These are phyloP conservation scores for Saccharomycopsis hybrid DNA, from an alignment of 1,139 yeast genomes.

Conservation along the genomic window DNA sequence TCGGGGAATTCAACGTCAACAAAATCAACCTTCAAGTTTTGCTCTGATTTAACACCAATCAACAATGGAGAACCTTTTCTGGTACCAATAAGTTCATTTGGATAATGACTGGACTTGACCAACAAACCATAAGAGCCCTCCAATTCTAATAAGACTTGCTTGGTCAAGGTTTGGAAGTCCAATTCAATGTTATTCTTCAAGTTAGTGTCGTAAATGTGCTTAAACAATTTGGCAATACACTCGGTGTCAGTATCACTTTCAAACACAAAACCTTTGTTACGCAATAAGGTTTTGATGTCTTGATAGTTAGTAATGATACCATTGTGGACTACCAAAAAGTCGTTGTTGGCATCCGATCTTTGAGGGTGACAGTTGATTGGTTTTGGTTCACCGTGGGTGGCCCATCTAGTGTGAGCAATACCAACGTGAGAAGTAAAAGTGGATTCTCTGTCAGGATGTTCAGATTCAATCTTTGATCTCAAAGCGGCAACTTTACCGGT, in stretches of 20 bases:
- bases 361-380: slow-evolving; percentile 93
- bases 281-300: slow-evolving; percentile 77
- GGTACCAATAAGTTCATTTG: slow-evolving; percentile 94
- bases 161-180: slow-evolving; percentile 89
- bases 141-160: slow-evolving; percentile 84
- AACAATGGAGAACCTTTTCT: slow-evolving; percentile 97
- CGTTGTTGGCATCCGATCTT: slow-evolving; percentile 73
- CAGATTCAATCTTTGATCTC: slow-evolving; percentile 42
- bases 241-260: slow-evolving; percentile 97
- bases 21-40: slow-evolving; percentile 92
- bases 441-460: slow-evolving; percentile 50
- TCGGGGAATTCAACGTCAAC: slow-evolving; percentile 98
- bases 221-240: slow-evolving; percentile 91
- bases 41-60: slow-evolving; percentile 95
- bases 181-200: slow-evolving; percentile 56
- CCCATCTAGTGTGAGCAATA: slow-evolving; percentile 99
- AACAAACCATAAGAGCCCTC: slow-evolving; percentile 97
- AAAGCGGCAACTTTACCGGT: slow-evolving; percentile 89
- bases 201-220: slow-evolving; percentile 82
- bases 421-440: slow-evolving; percentile 85
- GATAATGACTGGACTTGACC: slow-evolving; percentile 87
- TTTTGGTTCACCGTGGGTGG: slow-evolving; percentile 95
- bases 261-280: slow-evolving; percentile 73
- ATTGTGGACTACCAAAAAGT: slow-evolving; percentile 91
- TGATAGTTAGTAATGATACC: slow-evolving; percentile 97